A percentile compares a stretch with the other conserved stretches of the same genome.
Evolutionary conservation across 148 eudicot species (phyloP).

Genomic region (Fagopyrum tataricum): DNA sequence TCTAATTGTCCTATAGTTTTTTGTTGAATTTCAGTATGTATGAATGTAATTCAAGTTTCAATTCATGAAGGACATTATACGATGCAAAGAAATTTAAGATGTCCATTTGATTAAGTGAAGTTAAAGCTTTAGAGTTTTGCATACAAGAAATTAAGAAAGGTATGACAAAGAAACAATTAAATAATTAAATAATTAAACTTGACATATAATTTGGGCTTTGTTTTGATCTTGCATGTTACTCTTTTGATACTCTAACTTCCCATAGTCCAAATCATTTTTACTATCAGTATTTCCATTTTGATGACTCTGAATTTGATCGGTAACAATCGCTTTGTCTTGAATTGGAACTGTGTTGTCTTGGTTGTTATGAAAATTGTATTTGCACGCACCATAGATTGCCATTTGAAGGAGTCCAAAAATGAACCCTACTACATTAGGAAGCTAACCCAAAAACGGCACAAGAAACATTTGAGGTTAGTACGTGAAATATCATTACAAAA

Average conservation of each 20-base stretch:
- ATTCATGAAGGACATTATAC: too few species aligned
- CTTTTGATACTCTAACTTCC: not conserved
- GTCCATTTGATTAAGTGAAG: too few species aligned
- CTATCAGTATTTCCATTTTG: not conserved
- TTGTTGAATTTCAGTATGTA: too few species aligned
- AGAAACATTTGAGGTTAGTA: not conserved
- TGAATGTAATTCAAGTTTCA: too few species aligned
- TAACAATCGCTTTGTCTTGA: not conserved
- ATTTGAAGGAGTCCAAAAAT: constrained; percentile 46
- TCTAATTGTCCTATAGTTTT: too few species aligned
- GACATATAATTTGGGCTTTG: not conserved
- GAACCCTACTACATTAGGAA: constrained; percentile 58
- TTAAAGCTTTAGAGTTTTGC: too few species aligned
- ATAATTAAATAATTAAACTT: not conserved
- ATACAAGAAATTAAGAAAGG: not conserved
- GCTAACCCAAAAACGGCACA: constrained; percentile 20
- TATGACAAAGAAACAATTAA: not conserved
- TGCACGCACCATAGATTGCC: constrained; percentile 33
- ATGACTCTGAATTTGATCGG: not conserved
- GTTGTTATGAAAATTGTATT: not conserved
- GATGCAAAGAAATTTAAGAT: too few species aligned
- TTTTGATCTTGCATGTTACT: not conserved
- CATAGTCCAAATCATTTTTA: not conserved
- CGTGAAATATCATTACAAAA: not conserved
- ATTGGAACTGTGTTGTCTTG: not conserved